Conservation (phyloP, 257 asterid genomes). For the Leptodermis oblonga region DNA sequence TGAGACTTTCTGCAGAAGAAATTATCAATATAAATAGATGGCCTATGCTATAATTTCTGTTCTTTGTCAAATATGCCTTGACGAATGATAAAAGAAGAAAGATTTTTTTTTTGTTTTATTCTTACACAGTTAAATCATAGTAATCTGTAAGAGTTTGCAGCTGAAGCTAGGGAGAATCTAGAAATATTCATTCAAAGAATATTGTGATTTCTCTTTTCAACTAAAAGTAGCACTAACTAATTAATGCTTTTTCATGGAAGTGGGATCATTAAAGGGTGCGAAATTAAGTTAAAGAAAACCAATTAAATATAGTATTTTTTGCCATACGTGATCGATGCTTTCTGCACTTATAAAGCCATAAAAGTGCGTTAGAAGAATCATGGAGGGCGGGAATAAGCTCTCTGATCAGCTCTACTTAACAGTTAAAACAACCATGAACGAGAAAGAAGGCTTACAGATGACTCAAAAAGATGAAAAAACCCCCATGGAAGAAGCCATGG, state of each 20-base stretch:
- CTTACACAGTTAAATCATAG: too few relatives aligned
- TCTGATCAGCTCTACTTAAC: constrained; percentile 12
- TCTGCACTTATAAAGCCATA: constrained; percentile 7
- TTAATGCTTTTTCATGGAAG: background rate
- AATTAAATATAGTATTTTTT: background rate
- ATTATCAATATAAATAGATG: background rate
- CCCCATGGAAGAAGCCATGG: background rate
- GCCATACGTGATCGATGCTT: too few relatives aligned
- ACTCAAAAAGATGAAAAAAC: constrained; percentile 20
- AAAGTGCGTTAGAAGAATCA: background rate
- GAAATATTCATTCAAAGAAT: background rate
- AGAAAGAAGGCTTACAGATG: constrained; percentile 10
- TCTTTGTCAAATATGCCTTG: background rate
- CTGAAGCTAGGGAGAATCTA: background rate
- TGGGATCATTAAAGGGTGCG: background rate
- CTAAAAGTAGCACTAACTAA: background rate
- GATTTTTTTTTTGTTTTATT: too few relatives aligned
- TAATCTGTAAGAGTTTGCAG: background rate
- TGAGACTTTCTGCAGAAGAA: background rate
- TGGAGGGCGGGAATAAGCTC: constrained; percentile 19
- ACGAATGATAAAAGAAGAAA: background rate
- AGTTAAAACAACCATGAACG: background rate
- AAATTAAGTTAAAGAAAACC: background rate
- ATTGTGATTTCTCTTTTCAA: background rate
- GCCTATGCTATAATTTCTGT: background rate